Evolutionary conservation across 2,329 filamentous ascomycete species (phyloP), one percentile per base, ranked within the genome.

Genomic region (Pezicula rhizophila): DNA sequence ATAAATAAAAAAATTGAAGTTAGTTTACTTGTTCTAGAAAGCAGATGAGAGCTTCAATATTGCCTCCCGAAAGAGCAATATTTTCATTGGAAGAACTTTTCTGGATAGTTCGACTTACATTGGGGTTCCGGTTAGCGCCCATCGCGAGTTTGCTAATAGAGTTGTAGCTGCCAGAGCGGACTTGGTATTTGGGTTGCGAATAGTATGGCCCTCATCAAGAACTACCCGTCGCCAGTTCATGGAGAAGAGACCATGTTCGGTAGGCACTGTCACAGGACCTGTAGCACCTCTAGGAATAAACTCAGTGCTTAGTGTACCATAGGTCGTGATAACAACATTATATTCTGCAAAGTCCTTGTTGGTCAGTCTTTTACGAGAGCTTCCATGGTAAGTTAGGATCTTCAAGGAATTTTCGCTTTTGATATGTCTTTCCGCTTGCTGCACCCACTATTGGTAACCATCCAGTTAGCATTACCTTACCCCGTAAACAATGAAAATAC

Each of bases 321-420:
- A 96, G 44, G 86, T 93, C 2, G 89, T 92, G 56, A 96, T 80
- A 15, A 95, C 82, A 20, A 95, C 80, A 61, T 91, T 81, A 57
- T 85, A 87, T 15, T 80, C 67, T 47, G 72, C 66, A 42, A 95
- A 74, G 10, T 86, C 78, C 8, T 70, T 67, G 1, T 68, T 60
- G 2, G 69, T 71, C 46, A 78, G 76, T 48, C 76, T 70, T 53
- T 80, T 82, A 52, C 79, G 74, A 57, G 75, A 69, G 56, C 69
- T 63, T 0, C 86, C 86, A 60, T 96, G 88, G 61, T 92, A 93
- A 28, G 84, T 81, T 58, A 89, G 73, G 4, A 93, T 75, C 8
- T 75, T 80, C 6, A 89, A 79, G 2, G 73, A 68, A 48, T 79
- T 69, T n/a, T 85, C 76, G 5, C 74, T 65, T 34, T 80, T 76